Percentiles rank a stretch among this genome's conserved stretches.
Conservation (phyloP, 805 yeast genomes). For the Nakazawaea anatomiae region DNA sequence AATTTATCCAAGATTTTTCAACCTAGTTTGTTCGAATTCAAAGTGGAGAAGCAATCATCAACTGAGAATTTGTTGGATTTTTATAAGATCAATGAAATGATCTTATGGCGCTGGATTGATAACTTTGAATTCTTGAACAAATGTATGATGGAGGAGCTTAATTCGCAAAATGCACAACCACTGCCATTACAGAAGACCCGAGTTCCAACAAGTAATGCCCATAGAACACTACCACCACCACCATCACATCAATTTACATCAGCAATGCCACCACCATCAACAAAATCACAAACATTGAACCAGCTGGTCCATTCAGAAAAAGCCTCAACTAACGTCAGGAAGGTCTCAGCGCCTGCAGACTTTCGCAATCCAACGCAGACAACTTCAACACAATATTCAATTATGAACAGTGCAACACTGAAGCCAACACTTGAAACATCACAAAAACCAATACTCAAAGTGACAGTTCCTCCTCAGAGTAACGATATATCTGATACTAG, state of each 20-base stretch:
- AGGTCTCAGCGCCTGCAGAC: not conserved
- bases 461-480: not conserved
- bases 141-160: slow-evolving; percentile 10
- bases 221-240: not conserved
- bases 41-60: slow-evolving; percentile 17
- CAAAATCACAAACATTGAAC: not conserved
- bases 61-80: slow-evolving; percentile 22
- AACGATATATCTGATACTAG: not conserved
- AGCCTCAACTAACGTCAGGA: not conserved
- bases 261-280: not conserved
- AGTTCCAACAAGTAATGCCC: not conserved
- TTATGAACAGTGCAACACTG: not conserved
- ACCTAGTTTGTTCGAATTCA: slow-evolving; percentile 27
- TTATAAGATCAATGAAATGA: slow-evolving; percentile 22
- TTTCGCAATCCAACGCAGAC: slow-evolving; percentile 6
- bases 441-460: slow-evolving; percentile 11
- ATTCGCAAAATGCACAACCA: not conserved
- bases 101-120: slow-evolving; percentile 22
- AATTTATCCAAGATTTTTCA: slow-evolving; percentile 34
- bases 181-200: too few species aligned
- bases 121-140: slow-evolving; percentile 12
- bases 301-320: too few species aligned
- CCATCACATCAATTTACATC: not conserved
- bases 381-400: slow-evolving; percentile 13
- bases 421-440: not conserved